Base-by-base conservation (phyloP, 176 grass and related monocot genomes). In the Bromus sterilis region DNA sequence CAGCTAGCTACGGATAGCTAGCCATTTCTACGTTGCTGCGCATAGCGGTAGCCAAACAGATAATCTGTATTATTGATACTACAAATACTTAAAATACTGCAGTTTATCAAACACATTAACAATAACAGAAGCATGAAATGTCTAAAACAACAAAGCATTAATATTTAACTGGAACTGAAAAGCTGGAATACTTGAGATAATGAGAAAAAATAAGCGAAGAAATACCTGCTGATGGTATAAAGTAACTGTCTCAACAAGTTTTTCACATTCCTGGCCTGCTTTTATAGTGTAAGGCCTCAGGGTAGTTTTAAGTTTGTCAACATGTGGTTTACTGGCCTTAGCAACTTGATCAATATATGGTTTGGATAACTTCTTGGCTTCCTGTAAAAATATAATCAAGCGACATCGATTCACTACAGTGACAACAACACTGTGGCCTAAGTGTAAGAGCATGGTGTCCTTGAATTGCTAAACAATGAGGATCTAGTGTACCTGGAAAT, bases 311-410 rank as follows among this genome's bases (percentile, higher is more conserved):
- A 95, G 76, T 80, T 91, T 93, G 70, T 95, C 77, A 10, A 95
- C 85, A 74, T 95, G 89, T 31, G 96, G 96, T 84, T 87, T 88
- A 76, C 87, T 90, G 70, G 83, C 71, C 44, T 78, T 84, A 87
- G 85, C 91, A 88, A 91, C 80, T 86, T 93, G 90, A 79, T 99
- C 84, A 74, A 99, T 83, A 24, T 93, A 99, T 14, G 93, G 91
- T 85, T 93, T 93, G n/a, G 91, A 95, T 49, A 89, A 64, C 80
- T 91, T 89, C 84, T 91, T 99, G 18, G 86, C 91, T 44, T 88
- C 90, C 96, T 99, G 48, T 67, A 94, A 71, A 79, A 16, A 72
- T 40, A 71, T 11, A 68, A n/a, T 11, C 44, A 59, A n/a, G 63
- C 1, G 2, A 59, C 55, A 70, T 53, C 86, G 11, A 82, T 76